Evolutionary conservation across 2,329 filamentous ascomycete genomes (phyloP).

Genomic region (Dactylellina cionopaga): DNA sequence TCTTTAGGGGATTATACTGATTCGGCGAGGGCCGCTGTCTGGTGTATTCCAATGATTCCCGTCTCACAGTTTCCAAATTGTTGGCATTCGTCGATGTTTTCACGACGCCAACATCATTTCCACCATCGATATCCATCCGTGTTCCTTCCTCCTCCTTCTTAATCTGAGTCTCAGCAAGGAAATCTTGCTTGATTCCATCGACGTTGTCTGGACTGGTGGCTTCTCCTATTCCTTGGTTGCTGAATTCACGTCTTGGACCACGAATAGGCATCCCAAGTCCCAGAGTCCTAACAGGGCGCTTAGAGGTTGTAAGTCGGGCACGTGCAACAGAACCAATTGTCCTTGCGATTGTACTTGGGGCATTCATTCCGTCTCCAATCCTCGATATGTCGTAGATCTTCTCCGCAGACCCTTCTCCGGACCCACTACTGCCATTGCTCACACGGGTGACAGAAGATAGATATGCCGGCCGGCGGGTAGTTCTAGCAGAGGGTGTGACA

Average conservation of each 20-base stretch:
- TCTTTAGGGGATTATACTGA: conserved; percentile 51
- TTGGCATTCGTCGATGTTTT: conserved; percentile 14
- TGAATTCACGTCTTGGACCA: conserved; percentile 38
- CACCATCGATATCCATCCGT: conserved; percentile 13
- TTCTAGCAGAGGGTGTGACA: conserved; percentile 43
- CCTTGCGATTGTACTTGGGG: conserved; percentile 39
- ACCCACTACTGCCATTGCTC: conserved; percentile 40
- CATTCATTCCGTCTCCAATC: conserved; percentile 27
- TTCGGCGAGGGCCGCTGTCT: conserved; percentile 39
- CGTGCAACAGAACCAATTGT: conserved; percentile 45
- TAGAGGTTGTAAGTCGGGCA: conserved; percentile 33
- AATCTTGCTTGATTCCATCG: conserved; percentile 42
- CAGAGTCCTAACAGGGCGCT: conserved; percentile 37
- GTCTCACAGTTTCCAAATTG: neutral
- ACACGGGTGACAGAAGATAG: conserved; percentile 33
- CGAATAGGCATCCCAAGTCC: conserved; percentile 52
- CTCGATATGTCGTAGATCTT: conserved; percentile 38
- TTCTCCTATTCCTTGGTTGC: conserved; percentile 28
- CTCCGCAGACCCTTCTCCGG: conserved; percentile 45
- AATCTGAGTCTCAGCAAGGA: conserved; percentile 37
- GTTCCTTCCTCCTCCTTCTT: conserved; percentile 31
- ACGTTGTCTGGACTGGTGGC: conserved; percentile 26
- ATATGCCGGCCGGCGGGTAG: conserved; percentile 29
- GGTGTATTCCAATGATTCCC: conserved; percentile 46
- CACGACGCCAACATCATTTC: conserved; percentile 6